A percentile compares a stretch with the other conserved stretches of the same genome.
These are phyloP conservation scores for Raffaelea albimanens DNA, from an alignment of 2,329 filamentous ascomycete species.

Conservation along the genomic window DNA sequence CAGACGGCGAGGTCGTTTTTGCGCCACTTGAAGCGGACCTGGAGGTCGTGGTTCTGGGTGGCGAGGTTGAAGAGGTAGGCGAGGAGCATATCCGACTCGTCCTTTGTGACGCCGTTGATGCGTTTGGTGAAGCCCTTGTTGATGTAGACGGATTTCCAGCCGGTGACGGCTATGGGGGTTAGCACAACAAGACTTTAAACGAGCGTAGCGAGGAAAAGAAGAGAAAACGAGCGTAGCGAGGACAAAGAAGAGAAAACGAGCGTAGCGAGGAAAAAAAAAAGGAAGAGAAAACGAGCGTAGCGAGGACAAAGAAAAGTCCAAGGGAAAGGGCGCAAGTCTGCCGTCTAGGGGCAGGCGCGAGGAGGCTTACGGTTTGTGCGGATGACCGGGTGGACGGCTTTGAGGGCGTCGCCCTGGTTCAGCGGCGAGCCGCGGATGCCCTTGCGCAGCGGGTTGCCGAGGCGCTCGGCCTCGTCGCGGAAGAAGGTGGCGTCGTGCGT, in stretches of 20 bases:
- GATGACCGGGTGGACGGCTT: constrained; percentile 42
- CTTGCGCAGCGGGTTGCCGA: constrained; percentile 26
- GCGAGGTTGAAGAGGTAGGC: constrained; percentile 37
- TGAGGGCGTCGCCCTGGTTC: constrained; percentile 43
- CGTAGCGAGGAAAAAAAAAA: not conserved
- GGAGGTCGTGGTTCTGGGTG: constrained; percentile 46
- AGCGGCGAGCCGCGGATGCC: constrained; percentile 42
- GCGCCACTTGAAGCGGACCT: constrained; percentile 44
- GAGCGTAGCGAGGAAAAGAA: no score
- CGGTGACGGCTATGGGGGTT: constrained; percentile 32
- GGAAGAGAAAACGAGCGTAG: no score
- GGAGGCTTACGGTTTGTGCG: constrained; percentile 47
- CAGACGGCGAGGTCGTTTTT: constrained; percentile 51
- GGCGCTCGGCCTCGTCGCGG: constrained; percentile 35
- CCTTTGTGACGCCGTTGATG: constrained; percentile 44
- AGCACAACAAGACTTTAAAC: not conserved
- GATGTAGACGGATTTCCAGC: constrained; percentile 45
- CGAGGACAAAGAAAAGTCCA: not conserved
- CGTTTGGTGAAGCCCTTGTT: constrained; percentile 42
- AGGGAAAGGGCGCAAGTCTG: no score
- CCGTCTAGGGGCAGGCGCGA: no score
- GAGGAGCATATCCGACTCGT: constrained; percentile 44
- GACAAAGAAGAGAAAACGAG: not conserved
- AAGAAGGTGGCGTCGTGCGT: constrained; percentile 35
- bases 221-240: no score